Evolutionary conservation across 2,329 filamentous ascomycete genomes (phyloP).

Genomic region (Botrytis squamosa): DNA sequence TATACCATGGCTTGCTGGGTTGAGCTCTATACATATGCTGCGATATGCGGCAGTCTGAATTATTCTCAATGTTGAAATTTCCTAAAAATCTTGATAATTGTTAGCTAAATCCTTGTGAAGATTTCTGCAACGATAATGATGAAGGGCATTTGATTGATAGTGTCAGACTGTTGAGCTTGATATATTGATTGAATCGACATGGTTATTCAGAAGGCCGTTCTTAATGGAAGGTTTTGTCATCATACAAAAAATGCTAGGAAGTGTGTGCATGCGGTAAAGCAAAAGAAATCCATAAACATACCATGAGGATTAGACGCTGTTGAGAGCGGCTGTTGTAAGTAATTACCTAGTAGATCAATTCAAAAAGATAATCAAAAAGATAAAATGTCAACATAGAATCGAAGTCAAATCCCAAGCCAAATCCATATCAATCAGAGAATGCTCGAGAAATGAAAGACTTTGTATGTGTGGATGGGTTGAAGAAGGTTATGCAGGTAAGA

Average conservation of each 20-base stretch:
- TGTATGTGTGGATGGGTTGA: background rate
- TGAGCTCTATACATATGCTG: background rate
- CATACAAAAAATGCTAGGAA: conserved; percentile 41
- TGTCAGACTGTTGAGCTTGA: conserved; percentile 67
- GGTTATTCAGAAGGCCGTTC: conserved; percentile 64
- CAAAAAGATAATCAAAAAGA: background rate
- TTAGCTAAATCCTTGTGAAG: conserved; percentile 9
- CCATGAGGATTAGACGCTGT: background rate
- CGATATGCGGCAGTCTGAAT: background rate
- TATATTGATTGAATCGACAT: conserved; percentile 55
- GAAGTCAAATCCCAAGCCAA: background rate
- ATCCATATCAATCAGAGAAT: background rate
- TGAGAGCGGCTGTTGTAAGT: background rate
- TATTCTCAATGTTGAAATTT: background rate
- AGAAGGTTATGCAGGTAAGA: background rate
- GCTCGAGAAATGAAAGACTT: background rate
- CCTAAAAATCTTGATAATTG: background rate
- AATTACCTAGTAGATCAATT: too few relatives aligned
- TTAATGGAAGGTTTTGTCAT: conserved; percentile 58
- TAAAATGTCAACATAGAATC: background rate
- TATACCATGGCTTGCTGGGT: background rate
- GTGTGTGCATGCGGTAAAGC: background rate
- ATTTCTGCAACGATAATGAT: background rate
- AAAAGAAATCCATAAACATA: conserved; percentile 17
- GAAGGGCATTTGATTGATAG: conserved; percentile 3